A percentile compares a stretch with the other conserved stretches of the same genome.
These are phyloP conservation scores for Hymenoscyphus albidus DNA, from an alignment of 2,329 filamentous ascomycete genomes.

Conservation along the genomic window DNA sequence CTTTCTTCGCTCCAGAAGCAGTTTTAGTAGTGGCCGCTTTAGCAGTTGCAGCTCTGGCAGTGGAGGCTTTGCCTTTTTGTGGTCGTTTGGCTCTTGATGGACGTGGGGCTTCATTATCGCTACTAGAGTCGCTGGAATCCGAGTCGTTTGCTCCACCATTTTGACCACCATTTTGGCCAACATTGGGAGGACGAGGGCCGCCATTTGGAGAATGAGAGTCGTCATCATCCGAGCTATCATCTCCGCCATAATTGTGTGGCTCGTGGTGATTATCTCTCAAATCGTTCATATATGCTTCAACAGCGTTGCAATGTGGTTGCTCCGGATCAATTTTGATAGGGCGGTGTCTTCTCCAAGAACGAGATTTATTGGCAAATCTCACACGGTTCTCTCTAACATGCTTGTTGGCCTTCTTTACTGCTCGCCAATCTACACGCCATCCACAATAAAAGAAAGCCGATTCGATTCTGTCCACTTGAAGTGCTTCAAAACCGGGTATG, in stretches of 20 bases:
- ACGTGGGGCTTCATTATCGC: neutral
- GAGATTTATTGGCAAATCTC: conserved; percentile 9
- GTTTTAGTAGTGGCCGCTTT: neutral
- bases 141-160: neutral
- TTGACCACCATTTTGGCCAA: neutral
- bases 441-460: conserved; percentile 18
- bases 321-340: conserved; percentile 14
- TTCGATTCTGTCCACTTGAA: conserved; percentile 15
- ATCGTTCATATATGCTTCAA: neutral
- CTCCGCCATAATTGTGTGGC: neutral
- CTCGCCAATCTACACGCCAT: conserved; percentile 19
- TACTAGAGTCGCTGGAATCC: neutral
- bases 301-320: neutral
- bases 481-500: neutral
- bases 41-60: neutral
- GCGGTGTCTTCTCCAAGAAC: conserved; percentile 6
- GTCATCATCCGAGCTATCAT: neutral
- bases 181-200: neutral
- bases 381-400: conserved; percentile 6
- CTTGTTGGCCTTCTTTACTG: conserved; percentile 12
- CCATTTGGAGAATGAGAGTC: neutral
- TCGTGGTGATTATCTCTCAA: neutral
- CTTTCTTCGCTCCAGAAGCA: neutral
- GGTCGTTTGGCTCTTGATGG: neutral
- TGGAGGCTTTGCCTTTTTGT: neutral